These are phyloP conservation scores for Yamadazyma tumulicola DNA, from an alignment of 805 yeast species.

Conservation along the genomic window DNA sequence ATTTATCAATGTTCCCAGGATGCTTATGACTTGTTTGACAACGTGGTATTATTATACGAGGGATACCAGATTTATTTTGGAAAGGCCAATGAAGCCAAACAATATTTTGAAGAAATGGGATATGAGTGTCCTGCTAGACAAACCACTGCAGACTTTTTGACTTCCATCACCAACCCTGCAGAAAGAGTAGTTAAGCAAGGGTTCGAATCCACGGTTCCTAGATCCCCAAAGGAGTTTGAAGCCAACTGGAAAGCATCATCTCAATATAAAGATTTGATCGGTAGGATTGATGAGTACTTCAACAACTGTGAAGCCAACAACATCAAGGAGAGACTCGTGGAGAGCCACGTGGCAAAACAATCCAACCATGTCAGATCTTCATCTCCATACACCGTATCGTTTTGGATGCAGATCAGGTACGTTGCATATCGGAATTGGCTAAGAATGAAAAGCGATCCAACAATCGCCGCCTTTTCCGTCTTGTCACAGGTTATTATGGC, in stretches of 20 bases:
- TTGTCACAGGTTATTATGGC: slow-evolving; percentile 55
- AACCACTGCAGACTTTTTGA: slow-evolving; percentile 64
- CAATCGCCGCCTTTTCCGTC: slow-evolving; percentile 49
- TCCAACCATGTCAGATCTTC: slow-evolving; percentile 30
- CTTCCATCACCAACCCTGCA: slow-evolving; percentile 64
- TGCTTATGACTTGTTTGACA: slow-evolving; percentile 46
- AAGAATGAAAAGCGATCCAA: slow-evolving; percentile 53
- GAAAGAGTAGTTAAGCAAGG: slow-evolving; percentile 53
- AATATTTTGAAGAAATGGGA: slow-evolving; percentile 57
- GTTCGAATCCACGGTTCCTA: slow-evolving; percentile 49
- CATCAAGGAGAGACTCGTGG: slow-evolving; percentile 17
- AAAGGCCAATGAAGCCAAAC: slow-evolving; percentile 38
- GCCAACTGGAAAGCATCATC: slow-evolving; percentile 54
- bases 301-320: slow-evolving; percentile 17
- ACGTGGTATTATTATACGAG: slow-evolving; percentile 42
- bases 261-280: slow-evolving; percentile 39
- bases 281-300: slow-evolving; percentile 42
- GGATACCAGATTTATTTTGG: slow-evolving; percentile 48
- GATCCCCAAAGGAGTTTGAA: slow-evolving; percentile 56
- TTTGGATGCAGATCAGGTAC: slow-evolving; percentile 47
- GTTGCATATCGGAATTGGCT: slow-evolving; percentile 53
- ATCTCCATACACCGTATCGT: slow-evolving; percentile 41
- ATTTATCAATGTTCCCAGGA: slow-evolving; percentile 50
- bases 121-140: slow-evolving; percentile 58
- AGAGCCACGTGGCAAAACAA: slow-evolving; percentile 34